phyloP scores from a whole-genome alignment of 192 early-diverging fungal genomes.

The Coemansia sp. region DNA sequence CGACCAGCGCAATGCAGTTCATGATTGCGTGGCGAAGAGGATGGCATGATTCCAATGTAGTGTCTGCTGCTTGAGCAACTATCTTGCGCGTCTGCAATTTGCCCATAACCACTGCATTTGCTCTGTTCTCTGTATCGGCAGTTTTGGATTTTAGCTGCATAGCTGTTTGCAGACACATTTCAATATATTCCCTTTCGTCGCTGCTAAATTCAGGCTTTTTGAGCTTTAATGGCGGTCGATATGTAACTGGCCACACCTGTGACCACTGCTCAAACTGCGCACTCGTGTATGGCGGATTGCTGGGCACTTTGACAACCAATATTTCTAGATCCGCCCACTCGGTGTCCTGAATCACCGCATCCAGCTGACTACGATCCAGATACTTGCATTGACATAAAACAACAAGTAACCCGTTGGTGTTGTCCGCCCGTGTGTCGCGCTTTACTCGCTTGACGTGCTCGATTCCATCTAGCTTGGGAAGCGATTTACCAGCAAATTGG shows the following conservation, averaged over 20 bases:
- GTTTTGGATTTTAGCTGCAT: background rate
- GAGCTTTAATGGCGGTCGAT: slow-evolving; percentile 49
- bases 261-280: slow-evolving; percentile 80
- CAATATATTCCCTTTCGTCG: slow-evolving; percentile 27
- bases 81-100: slow-evolving; percentile 54
- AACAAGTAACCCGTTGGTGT: slow-evolving; percentile 9
- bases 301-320: slow-evolving; percentile 50
- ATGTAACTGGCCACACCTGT: slow-evolving; percentile 78
- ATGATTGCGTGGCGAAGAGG: slow-evolving; percentile 80
- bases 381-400: slow-evolving; percentile 35
- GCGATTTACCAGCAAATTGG: slow-evolving; percentile 11
- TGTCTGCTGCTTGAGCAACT: slow-evolving; percentile 57
- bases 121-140: background rate
- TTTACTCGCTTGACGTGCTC: slow-evolving; percentile 50
- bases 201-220: slow-evolving; percentile 4
- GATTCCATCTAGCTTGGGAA: slow-evolving; percentile 33
- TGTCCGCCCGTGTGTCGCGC: background rate
- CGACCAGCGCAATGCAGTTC: slow-evolving; percentile 71
- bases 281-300: slow-evolving; percentile 63
- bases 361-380: slow-evolving; percentile 12
- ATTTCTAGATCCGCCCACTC: slow-evolving; percentile 26
- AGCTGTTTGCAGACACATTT: background rate
- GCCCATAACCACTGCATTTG: slow-evolving; percentile 28
- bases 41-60: slow-evolving; percentile 51
- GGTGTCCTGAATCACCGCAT: slow-evolving; percentile 4